Conservation (phyloP, 139 green algal genomes). For the Chlamydomonas applanata region DNA sequence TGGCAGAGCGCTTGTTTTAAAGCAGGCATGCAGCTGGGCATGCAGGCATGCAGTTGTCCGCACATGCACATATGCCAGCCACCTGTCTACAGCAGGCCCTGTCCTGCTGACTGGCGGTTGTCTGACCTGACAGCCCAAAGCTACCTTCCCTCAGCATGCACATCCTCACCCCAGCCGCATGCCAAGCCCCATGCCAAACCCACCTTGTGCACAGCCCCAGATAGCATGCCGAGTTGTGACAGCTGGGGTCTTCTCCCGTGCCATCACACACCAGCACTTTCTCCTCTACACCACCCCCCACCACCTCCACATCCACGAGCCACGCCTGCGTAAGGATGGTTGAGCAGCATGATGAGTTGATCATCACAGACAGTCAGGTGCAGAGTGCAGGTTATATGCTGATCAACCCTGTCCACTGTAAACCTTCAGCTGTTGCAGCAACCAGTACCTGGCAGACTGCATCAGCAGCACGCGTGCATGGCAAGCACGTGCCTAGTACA, state of each 20-base stretch:
- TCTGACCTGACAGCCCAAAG: too few relatives aligned
- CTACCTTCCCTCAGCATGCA: too few relatives aligned
- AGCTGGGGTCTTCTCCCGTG: constrained; percentile 78
- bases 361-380: too few relatives aligned
- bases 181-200: too few relatives aligned
- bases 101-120: too few relatives aligned
- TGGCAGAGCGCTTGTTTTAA: background rate
- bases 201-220: constrained; percentile 76
- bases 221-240: constrained; percentile 80
- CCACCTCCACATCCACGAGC: constrained; percentile 57
- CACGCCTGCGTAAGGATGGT: constrained; percentile 57
- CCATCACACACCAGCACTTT: constrained; percentile 68
- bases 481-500: too few relatives aligned
- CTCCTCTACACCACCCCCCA: constrained; percentile 12
- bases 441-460: too few relatives aligned
- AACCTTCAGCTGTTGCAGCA: background rate
- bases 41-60: background rate
- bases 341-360: too few relatives aligned
- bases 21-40: background rate
- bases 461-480: too few relatives aligned
- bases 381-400: too few relatives aligned
- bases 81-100: too few relatives aligned
- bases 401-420: background rate
- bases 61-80: background rate
- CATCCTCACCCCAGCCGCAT: too few relatives aligned